Evolutionary conservation across 768 basidiomycete genomes (phyloP).

Genomic region (Kwoniella dendrophila): DNA sequence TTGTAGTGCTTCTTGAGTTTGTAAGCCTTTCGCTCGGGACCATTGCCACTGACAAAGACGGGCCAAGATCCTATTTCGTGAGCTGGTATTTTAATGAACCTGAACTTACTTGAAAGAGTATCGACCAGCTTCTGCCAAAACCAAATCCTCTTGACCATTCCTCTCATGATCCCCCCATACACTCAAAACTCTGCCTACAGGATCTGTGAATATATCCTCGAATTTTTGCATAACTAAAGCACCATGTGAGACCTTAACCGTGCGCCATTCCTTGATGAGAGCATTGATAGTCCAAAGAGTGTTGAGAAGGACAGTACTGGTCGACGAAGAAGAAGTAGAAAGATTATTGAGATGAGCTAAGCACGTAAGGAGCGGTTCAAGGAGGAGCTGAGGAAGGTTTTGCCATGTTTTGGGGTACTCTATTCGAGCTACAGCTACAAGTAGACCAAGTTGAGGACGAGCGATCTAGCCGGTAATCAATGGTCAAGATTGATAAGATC

Average conservation of each 20-base stretch:
- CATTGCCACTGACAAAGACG: slow-evolving; percentile 46
- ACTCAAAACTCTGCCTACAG: slow-evolving; percentile 33
- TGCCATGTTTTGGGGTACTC: slow-evolving; percentile 50
- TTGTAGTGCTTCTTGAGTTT: slow-evolving; percentile 32
- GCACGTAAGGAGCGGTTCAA: slow-evolving; percentile 46
- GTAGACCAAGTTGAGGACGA: slow-evolving; percentile 47
- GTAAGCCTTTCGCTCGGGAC: slow-evolving; percentile 41
- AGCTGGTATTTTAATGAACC: neutral
- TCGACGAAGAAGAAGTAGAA: slow-evolving; percentile 29
- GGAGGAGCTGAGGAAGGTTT: slow-evolving; percentile 47
- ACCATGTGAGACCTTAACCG: slow-evolving; percentile 49
- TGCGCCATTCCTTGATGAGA: slow-evolving; percentile 53
- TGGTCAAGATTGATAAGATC: neutral
- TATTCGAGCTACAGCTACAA: slow-evolving; percentile 48
- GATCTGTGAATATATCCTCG: slow-evolving; percentile 39
- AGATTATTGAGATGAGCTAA: slow-evolving; percentile 31
- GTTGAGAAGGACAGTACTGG: slow-evolving; percentile 48
- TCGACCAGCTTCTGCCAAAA: slow-evolving; percentile 23
- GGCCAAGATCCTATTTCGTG: slow-evolving; percentile 38
- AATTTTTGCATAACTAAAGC: slow-evolving; percentile 46
- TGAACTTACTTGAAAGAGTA: slow-evolving; percentile 30
- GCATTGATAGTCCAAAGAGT: slow-evolving; percentile 55
- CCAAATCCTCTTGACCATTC: slow-evolving; percentile 19
- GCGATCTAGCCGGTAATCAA: slow-evolving; percentile 42
- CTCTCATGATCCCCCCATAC: slow-evolving; percentile 33